These are phyloP conservation scores for Kitagawia praeruptora DNA, from an alignment of 129 eudicot genomes.

Conservation along the genomic window DNA sequence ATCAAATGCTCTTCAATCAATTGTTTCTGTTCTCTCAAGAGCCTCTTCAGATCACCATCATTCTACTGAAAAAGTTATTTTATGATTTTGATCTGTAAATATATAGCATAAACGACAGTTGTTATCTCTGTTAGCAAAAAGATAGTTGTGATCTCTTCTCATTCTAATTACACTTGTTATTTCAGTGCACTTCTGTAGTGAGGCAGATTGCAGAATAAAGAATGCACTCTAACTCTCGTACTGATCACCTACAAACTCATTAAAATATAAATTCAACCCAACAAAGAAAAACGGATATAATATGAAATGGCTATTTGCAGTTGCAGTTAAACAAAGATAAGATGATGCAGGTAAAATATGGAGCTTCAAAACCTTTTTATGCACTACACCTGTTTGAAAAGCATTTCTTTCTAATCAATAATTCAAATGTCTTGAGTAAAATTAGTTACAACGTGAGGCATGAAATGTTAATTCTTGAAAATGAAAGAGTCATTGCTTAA, in stretches of 20 bases:
- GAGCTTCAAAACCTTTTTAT: neutral
- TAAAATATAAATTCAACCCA: neutral
- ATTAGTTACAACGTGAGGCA: neutral
- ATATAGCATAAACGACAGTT: neutral
- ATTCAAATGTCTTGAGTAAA: neutral
- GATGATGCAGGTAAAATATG: neutral
- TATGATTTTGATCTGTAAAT: neutral
- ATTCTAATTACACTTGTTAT: neutral
- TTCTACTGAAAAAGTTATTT: neutral
- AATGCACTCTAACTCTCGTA: neutral
- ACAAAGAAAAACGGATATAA: neutral
- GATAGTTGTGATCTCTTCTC: neutral
- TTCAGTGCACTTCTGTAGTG: neutral
- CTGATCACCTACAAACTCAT: neutral
- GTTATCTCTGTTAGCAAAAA: neutral
- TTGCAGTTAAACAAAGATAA: neutral
- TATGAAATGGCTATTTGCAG: neutral
- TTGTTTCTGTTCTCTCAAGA: conserved; percentile 26
- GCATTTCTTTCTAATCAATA: too few species aligned
- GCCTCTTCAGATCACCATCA: conserved; percentile 18
- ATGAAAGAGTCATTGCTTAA: neutral
- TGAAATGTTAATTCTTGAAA: neutral
- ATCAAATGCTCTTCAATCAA: conserved; percentile 42
- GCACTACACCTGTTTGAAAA: neutral
- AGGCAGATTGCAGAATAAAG: neutral